phyloP scores from a whole-genome alignment of 176 grass and related monocot genomes.

The Triticum monococcum region DNA sequence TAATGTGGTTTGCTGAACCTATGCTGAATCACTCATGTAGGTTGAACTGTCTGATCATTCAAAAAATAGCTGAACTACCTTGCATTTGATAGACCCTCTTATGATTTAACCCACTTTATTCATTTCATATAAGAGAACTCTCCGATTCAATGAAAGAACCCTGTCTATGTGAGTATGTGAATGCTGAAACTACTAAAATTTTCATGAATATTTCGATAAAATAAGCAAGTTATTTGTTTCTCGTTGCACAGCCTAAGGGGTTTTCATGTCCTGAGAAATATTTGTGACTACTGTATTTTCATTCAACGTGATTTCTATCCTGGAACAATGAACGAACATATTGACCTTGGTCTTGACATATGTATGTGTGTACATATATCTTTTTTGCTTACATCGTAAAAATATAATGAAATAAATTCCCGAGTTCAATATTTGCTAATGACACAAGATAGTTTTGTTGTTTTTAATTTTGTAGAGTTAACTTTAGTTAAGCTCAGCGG shows the following conservation, averaged over 20 bases:
- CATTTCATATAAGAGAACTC: neutral
- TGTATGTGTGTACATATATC: neutral
- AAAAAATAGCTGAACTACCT: neutral
- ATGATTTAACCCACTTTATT: neutral
- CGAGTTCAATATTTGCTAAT: neutral
- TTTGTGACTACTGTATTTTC: neutral
- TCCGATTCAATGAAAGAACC: neutral
- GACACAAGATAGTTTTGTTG: neutral
- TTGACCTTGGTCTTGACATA: neutral
- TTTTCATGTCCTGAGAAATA: neutral
- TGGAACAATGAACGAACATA: neutral
- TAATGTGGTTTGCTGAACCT: neutral
- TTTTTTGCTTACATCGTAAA: neutral
- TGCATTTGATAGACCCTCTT: neutral
- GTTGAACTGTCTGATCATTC: neutral
- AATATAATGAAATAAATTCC: neutral
- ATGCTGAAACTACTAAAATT: neutral
- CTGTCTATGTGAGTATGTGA: neutral
- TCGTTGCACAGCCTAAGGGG: neutral
- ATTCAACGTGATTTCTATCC: neutral
- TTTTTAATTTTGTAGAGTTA: constrained; percentile 7
- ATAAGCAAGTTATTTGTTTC: neutral
- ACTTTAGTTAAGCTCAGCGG: neutral
- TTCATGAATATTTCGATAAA: neutral
- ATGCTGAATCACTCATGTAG: neutral